Conservation (phyloP, 306 rosid species). For the Vigna unguiculata region DNA sequence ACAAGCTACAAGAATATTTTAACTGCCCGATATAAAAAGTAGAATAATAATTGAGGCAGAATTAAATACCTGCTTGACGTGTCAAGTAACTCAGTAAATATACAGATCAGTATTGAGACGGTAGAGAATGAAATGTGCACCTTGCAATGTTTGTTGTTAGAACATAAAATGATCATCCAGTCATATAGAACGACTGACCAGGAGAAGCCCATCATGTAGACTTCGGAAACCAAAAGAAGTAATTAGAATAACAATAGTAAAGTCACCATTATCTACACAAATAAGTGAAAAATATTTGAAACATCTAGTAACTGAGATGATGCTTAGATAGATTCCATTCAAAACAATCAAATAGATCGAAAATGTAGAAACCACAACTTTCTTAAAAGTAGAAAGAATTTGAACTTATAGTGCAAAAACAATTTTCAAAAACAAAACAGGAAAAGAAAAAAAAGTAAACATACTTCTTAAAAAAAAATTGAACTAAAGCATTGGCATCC, state of each 20-base stretch:
- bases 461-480: neutral
- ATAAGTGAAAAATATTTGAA: constrained; percentile 34
- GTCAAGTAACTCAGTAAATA: constrained; percentile 3
- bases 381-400: constrained; percentile 14
- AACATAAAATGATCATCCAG: constrained; percentile 39
- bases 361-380: neutral
- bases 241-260: constrained; percentile 28
- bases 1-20: constrained; percentile 23
- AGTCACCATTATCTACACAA: constrained; percentile 3
- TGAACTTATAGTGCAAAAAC: constrained; percentile 15
- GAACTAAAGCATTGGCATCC: constrained; percentile 9
- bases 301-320: constrained; percentile 24
- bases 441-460: neutral
- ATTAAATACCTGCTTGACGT: constrained; percentile 38
- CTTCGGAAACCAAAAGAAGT: constrained; percentile 38
- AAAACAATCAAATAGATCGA: constrained; percentile 15
- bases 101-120: constrained; percentile 22
- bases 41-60: constrained; percentile 20
- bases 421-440: constrained; percentile 11
- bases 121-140: constrained; percentile 20
- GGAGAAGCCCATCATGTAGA: constrained; percentile 39
- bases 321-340: neutral
- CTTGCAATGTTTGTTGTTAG: constrained; percentile 36
- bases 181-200: constrained; percentile 38
- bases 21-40: constrained; percentile 29